Evolutionary conservation across 2,329 filamentous ascomycete genomes (phyloP).

Genomic region (Pseudogymnoascus sp.): DNA sequence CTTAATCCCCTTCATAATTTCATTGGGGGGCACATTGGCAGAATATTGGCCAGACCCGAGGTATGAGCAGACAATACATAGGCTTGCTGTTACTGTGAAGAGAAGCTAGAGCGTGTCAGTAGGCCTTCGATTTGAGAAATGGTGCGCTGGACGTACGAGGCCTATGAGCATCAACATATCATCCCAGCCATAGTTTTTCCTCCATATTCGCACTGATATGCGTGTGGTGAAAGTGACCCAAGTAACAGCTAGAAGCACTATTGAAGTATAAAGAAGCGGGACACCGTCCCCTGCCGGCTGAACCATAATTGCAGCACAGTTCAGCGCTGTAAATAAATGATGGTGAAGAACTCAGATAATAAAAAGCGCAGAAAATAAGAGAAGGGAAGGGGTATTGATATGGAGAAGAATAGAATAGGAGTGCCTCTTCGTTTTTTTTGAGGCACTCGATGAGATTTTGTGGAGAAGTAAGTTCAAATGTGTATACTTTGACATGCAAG

Average conservation of each 20-base stretch:
- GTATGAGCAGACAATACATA: conserved; percentile 25
- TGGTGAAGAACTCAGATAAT: not conserved
- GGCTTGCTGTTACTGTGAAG: conserved; percentile 20
- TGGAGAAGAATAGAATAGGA: not conserved
- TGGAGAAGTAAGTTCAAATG: not conserved
- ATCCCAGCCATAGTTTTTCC: conserved; percentile 22
- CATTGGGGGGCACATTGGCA: conserved; percentile 10
- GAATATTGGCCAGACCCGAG: conserved; percentile 23
- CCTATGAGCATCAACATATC: conserved; percentile 23
- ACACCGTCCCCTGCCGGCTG: conserved; percentile 22
- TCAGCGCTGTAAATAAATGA: not conserved
- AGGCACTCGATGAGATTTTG: conserved; percentile 1
- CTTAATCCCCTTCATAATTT: conserved; percentile 20
- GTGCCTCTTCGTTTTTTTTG: not conserved
- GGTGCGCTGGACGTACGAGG: conserved; percentile 17
- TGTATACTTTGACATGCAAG: not conserved
- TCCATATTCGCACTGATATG: conserved; percentile 20
- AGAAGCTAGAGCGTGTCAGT: conserved; percentile 17
- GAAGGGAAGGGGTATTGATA: conserved; percentile 1
- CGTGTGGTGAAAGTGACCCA: conserved; percentile 21
- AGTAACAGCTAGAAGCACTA: conserved; percentile 18
- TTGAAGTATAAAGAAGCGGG: conserved; percentile 20
- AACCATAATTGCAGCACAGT: conserved; percentile 17
- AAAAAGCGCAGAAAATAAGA: not conserved
- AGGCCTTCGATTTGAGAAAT: not conserved